phyloP scores from a whole-genome alignment of 352 stramenopile species.

The Elongisporangium undulatum region DNA sequence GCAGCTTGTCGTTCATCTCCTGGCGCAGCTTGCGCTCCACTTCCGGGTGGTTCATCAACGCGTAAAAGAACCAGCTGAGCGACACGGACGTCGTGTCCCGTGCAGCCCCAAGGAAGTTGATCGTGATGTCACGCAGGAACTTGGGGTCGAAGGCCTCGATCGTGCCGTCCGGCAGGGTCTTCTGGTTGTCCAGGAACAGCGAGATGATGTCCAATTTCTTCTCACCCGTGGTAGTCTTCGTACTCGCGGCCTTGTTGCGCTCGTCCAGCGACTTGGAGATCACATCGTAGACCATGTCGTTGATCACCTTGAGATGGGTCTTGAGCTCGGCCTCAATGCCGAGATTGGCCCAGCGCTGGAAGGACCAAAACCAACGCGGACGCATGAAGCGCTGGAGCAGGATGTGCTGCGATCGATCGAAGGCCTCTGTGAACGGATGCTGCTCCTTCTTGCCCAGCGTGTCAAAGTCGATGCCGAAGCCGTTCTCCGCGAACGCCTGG shows the following conservation, averaged over 20 bases:
- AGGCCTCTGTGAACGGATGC: constrained; percentile 17
- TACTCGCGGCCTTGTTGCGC: neutral
- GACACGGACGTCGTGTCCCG: constrained; percentile 50
- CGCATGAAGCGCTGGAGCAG: constrained; percentile 25
- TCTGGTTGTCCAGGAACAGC: constrained; percentile 23
- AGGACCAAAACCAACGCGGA: neutral
- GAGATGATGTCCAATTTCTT: constrained; percentile 12
- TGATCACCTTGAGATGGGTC: constrained; percentile 6
- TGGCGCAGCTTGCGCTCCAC: constrained; percentile 18
- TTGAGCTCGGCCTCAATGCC: neutral
- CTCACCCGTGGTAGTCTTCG: neutral
- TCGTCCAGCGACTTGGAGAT: constrained; percentile 12
- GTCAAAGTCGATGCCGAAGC: constrained; percentile 26
- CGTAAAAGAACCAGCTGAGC: constrained; percentile 46
- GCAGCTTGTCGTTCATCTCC: neutral
- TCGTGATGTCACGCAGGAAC: constrained; percentile 44
- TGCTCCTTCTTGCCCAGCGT: constrained; percentile 26
- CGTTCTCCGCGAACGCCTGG: constrained; percentile 40
- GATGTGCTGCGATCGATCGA: constrained; percentile 19
- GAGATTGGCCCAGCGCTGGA: neutral
- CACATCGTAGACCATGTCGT: constrained; percentile 10
- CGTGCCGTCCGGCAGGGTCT: neutral
- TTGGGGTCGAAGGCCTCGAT: constrained; percentile 5
- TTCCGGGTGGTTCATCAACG: constrained; percentile 28
- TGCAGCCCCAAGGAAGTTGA: constrained; percentile 59